Evolutionary conservation across 2,329 filamentous ascomycete species (phyloP).

Genomic region (Zymoseptoria ardabiliae): DNA sequence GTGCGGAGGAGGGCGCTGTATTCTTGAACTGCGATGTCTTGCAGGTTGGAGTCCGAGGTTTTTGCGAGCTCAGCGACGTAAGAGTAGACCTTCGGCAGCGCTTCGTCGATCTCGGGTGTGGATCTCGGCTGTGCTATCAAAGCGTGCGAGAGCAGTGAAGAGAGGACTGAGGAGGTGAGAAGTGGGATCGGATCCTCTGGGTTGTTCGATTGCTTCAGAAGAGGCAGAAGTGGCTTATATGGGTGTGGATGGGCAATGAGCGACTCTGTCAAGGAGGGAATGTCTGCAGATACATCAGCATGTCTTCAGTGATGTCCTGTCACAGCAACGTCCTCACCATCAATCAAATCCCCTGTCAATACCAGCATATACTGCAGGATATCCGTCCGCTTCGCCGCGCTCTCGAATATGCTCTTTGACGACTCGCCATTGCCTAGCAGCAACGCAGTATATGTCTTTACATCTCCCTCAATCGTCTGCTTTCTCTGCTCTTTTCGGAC

Average conservation of each 20-base stretch:
- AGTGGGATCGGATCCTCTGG: slow-evolving; percentile 82
- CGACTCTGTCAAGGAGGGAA: slow-evolving; percentile 68
- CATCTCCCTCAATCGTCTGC: slow-evolving; percentile 71
- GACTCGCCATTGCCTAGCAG: slow-evolving; percentile 60
- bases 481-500: slow-evolving; percentile 85
- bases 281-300: slow-evolving; percentile 47
- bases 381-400: slow-evolving; percentile 75
- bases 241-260: slow-evolving; percentile 64
- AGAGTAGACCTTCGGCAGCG: slow-evolving; percentile 73
- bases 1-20: slow-evolving; percentile 80
- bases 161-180: slow-evolving; percentile 79
- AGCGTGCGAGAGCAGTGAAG: slow-evolving; percentile 64
- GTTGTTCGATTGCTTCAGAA: slow-evolving; percentile 75
- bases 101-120: slow-evolving; percentile 58
- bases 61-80: slow-evolving; percentile 81
- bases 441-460: slow-evolving; percentile 70
- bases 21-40: slow-evolving; percentile 91
- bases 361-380: slow-evolving; percentile 94
- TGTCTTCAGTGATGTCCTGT: not conserved
- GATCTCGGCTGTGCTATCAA: slow-evolving; percentile 54
- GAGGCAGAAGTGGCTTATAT: slow-evolving; percentile 72
- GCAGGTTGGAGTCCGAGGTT: slow-evolving; percentile 78
- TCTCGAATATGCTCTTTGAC: slow-evolving; percentile 74
- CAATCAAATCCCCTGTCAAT: slow-evolving; percentile 76
- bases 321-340: slow-evolving; percentile 50